Evolutionary conservation across 116 monocot genomes (phyloP).

Genomic region (Thalassia testudinum): DNA sequence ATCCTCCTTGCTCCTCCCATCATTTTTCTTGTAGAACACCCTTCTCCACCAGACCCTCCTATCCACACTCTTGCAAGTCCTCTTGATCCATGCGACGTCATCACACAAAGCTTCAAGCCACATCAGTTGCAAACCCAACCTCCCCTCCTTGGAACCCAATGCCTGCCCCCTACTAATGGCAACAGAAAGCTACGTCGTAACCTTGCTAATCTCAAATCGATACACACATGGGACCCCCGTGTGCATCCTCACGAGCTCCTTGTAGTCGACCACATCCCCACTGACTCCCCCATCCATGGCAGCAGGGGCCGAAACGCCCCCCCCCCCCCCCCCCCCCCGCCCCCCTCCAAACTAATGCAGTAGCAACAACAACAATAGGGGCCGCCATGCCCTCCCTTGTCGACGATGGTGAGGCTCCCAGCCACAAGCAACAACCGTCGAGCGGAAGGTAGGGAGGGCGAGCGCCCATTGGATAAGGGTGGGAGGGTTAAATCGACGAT

Average conservation of each 20-base stretch:
- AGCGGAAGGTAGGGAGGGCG: no score
- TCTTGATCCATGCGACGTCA: slow-evolving; percentile 74
- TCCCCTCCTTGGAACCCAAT: slow-evolving; percentile 29
- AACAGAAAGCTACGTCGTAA: slow-evolving; percentile 57
- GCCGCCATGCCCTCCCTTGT: no score
- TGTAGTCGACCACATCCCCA: slow-evolving; percentile 49
- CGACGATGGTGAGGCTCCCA: no score
- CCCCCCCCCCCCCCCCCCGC: no score
- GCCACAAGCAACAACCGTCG: no score
- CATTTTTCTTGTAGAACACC: slow-evolving; percentile 38
- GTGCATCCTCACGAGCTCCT: slow-evolving; percentile 43
- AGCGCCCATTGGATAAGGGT: no score
- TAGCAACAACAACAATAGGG: no score
- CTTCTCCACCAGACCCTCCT: slow-evolving; percentile 79
- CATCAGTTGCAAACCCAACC: slow-evolving; percentile 22
- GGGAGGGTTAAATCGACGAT: no score
- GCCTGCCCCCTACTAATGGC: slow-evolving; percentile 48
- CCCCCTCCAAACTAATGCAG: no score
- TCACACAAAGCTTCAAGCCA: slow-evolving; percentile 71
- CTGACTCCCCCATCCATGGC: slow-evolving; percentile 41
- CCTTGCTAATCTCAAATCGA: slow-evolving; percentile 45
- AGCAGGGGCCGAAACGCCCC: no score
- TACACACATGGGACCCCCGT: slow-evolving; percentile 27
- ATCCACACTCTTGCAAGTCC: slow-evolving; percentile 25
- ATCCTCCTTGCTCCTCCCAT: not conserved